Evolutionary conservation across 2,329 filamentous ascomycete species (phyloP), one percentile per base, ranked within the genome.

Genomic region (Dactylonectria estremocensis): DNA sequence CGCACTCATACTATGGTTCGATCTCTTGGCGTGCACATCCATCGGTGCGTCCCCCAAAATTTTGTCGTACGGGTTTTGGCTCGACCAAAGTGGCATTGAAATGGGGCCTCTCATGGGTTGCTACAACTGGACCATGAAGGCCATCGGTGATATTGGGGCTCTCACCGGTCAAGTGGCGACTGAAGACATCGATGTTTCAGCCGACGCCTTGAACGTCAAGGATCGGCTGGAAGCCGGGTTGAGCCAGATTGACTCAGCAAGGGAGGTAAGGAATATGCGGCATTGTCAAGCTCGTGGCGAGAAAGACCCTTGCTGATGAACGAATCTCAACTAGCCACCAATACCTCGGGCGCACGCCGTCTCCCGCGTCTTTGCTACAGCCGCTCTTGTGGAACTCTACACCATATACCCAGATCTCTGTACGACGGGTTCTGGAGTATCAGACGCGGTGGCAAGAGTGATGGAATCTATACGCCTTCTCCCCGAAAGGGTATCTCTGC

Each of bases 31-130:
- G 0, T 71, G 69, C 2, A 55, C 72, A 0, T 64, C 73, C 1
- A 72, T 57, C 0, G 67, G 64, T 1, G 55, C 45, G 1, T 20
- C 64, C 1, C 74, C 72, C 0, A 60, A 61, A 0, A 20, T 72
- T 11, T 33, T 61, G 0, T 69, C 69, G 18, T 57, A 59, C 14
- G 54, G 67, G 11, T 5, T 24, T 31, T 73, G 69, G 69, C 49
- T 76, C 0, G 28, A 24, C 1, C 14, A 31, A 9, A 56, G 54
- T 1, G 59, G 56, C 0, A 70, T 76, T 13, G 67, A 74, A 4
- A 69, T 76, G 57, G 61, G 60, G 1, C 46, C 64, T 0, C 52
- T 76, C 1, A 76, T 76, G 69, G 74, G 73, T 0, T 76, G 73
- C 20, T 54, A 66, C 3, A 76, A 70, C 9, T 68, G 56, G 3